Base-by-base conservation (phyloP, 1,139 yeast species). In the Sporopachydermia cereana region DNA sequence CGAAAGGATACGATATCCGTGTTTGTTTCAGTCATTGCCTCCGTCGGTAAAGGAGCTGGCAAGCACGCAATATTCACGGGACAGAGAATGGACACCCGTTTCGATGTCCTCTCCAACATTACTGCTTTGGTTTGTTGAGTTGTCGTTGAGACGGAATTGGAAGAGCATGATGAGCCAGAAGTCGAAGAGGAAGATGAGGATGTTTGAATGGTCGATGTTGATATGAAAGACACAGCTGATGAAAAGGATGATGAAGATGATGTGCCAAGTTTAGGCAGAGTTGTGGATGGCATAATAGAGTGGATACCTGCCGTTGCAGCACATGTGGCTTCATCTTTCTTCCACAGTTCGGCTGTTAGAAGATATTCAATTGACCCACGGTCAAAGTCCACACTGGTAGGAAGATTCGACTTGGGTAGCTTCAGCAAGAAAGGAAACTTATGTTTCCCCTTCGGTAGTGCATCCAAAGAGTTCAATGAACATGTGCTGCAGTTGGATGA, bases 341-440 rank as follows among this genome's bases (percentile, higher is more conserved):
- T 2, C 48, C 24, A 1, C 46, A 17, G n/a, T 24, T 12, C 3
- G 1, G 85, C 82, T 46, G 76, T 71, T 42, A 88, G 63, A 29
- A 67, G 61, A 59, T 88, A 86, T 7, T 74, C 62, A n/a, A 88
- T 84, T 18, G 85, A 74, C 7, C 96, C 96, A 53, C 81, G 78
- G 52, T 89, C 96, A 56, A 88, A 88, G 52, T 80, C 84, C 24
- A 88, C 74, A 47, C 89, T 79, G 24, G 91, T 82, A 58, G 72
- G 80, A 3, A 85, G 70, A 50, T 84, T 72, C 53, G 75, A 77
- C 52, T 71, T 72, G 1, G 96, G 95, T 24, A 88, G 68, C 51
- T 76, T 79, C 42, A 86, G 84, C 44, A 82, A 77, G 56, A 88
- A 88, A 14, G 95, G 95, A 58, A 88, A 88, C 36, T 85, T 67